Conservation (phyloP, 148 eudicot genomes). For the Amaranthus hypochondriacus region DNA sequence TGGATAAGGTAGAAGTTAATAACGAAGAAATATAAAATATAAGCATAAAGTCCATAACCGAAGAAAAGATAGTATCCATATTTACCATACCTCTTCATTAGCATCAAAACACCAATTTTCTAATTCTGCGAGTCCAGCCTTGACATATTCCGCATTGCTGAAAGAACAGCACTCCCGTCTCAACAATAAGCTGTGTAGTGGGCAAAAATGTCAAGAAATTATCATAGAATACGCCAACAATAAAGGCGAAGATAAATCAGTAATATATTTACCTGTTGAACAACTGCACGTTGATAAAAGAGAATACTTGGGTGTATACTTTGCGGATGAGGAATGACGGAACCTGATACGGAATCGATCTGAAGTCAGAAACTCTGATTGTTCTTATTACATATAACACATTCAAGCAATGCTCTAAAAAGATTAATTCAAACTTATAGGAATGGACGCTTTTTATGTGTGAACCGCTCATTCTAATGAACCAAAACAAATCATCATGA, state of each 20-base stretch:
- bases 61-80: not conserved
- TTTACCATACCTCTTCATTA: conserved; percentile 57
- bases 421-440: not conserved
- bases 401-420: not conserved
- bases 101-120: conserved; percentile 78
- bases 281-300: conserved; percentile 82
- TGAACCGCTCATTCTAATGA: too few species aligned
- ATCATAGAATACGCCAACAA: conserved; percentile 8
- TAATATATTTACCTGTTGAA: conserved; percentile 71
- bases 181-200: conserved; percentile 60
- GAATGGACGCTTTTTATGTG: not conserved
- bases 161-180: conserved; percentile 94
- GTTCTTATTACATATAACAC: not conserved
- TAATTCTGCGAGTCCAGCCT: conserved; percentile 69
- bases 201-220: conserved; percentile 15
- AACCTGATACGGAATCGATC: conserved; percentile 40
- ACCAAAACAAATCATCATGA: too few species aligned
- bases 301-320: conserved; percentile 77
- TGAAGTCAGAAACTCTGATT: not conserved
- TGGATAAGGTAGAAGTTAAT: conserved; percentile 14
- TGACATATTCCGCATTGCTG: conserved; percentile 77
- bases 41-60: not conserved
- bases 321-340: conserved; percentile 85
- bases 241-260: conserved; percentile 4
- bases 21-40: conserved; percentile 1